Evolutionary conservation across 164 flowering plant genomes (phyloP), one percentile per base, ranked within the genome.

Genomic region (Paratinospora sagittata): DNA sequence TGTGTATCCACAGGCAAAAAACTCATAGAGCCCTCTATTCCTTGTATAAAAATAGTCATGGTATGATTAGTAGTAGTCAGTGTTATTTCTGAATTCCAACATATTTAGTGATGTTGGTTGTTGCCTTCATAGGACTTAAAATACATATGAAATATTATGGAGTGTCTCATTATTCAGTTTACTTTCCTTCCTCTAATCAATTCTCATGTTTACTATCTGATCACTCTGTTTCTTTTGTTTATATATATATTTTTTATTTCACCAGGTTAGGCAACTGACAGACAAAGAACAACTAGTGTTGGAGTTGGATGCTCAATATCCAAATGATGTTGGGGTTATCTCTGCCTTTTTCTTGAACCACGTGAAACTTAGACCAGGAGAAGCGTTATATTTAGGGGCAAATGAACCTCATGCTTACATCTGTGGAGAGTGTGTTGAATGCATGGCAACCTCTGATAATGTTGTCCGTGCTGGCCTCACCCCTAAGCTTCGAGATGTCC

Each of bases 401-500:
- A 91, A 95, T 72, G 99, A 92, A 77, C 97, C 93, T 21, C 98
- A 96, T 80, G 98, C 99, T 19, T 96, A 93, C 73, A 37, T 96
- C 33, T 73, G 27, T 60, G 98, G 99, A 19, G 98, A 95, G 8
- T 92, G 98, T 74, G 70, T 92, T 7, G 99, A 95, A 70, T 89
- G 94, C 80, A 95, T 92, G 97, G 98, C 97, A 39, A 84, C 98
- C 45, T 92, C 98, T 27, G 97, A 95, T 82, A 95, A 95, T 85
- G 98, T 92, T 73, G 94, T 92, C 2, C 87, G 98, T 27, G 98
- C 99, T 27, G 99, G 99, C 72, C 96, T 96, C 61, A 96, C 99
- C 33, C 89, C 95, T 6, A 96, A 96, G 80, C 76, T 77, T 26
- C 85, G 91, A 26, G 97, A 96, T 80, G 86, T 91, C 49, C 77